Conservation (phyloP, 176 grass and related monocot species). For the Cenchrus purpureus region DNA sequence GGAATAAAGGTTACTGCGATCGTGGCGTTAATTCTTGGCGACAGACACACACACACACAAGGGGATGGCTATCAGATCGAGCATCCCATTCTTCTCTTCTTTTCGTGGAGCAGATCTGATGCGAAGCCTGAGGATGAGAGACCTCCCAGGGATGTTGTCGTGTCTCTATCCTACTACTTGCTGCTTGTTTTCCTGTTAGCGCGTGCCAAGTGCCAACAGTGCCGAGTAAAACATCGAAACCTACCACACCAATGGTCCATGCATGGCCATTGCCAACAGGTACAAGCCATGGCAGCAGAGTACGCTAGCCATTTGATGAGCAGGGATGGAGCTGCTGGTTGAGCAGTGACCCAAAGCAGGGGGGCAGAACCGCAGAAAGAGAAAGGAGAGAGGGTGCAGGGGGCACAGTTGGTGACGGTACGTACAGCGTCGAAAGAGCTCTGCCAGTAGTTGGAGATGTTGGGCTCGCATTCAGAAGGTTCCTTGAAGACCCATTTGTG, state of each 20-base stretch:
- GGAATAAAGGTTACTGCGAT: constrained; percentile 60
- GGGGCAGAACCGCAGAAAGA: constrained; percentile 37
- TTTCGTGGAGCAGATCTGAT: constrained; percentile 43
- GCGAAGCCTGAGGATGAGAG: constrained; percentile 39
- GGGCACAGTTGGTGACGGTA: constrained; percentile 42
- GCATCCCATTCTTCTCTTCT: constrained; percentile 59
- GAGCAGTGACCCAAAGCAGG: constrained; percentile 5
- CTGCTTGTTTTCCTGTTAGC: neutral
- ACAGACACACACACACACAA: too few relatives aligned
- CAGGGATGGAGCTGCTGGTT: constrained; percentile 18
- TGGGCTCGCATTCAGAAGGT: constrained; percentile 99
- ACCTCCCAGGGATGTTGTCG: constrained; percentile 5
- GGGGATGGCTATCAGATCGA: neutral
- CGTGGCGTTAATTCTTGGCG: constrained; percentile 36
- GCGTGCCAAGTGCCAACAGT: neutral
- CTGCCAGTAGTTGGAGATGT: constrained; percentile 99
- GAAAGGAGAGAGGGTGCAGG: constrained; percentile 3
- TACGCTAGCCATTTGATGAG: neutral
- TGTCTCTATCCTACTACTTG: neutral
- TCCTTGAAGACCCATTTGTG: constrained; percentile 99
- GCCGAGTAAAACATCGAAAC: constrained; percentile 10
- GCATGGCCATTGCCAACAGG: neutral
- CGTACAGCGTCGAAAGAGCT: constrained; percentile 99
- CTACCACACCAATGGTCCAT: neutral
- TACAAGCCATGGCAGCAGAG: neutral